Conservation (phyloP, 1,284 basidiomycete genomes). For the Flammula alnicola region DNA sequence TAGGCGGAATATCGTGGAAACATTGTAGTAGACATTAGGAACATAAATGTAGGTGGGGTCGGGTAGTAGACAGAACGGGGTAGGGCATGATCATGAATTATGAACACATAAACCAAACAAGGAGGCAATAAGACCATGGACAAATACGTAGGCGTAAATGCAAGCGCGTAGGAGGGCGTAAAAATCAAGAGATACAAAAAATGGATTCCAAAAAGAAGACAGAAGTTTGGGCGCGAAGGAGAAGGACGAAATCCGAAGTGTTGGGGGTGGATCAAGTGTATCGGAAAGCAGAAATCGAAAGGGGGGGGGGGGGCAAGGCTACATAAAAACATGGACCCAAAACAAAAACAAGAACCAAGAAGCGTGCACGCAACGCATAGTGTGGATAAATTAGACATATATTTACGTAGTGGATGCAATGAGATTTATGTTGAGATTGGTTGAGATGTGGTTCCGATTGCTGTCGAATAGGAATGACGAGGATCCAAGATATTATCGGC, state of each 20-base stretch:
- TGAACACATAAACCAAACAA: too few species aligned
- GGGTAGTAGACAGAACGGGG: too few species aligned
- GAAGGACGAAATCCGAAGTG: neutral
- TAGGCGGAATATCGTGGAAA: too few species aligned
- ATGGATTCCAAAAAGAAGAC: neutral
- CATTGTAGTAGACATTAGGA: too few species aligned
- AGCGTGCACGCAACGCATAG: neutral
- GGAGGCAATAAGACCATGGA: too few species aligned
- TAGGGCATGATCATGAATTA: too few species aligned
- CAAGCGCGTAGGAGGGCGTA: neutral
- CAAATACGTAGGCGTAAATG: slow-evolving; percentile 3
- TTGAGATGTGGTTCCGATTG: neutral
- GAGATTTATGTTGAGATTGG: neutral
- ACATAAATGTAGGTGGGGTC: too few species aligned
- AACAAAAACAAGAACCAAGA: neutral
- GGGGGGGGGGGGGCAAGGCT: neutral
- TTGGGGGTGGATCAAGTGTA: neutral
- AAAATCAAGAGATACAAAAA: neutral
- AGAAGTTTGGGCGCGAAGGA: too few species aligned
- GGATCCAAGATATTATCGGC: slow-evolving; percentile 1
- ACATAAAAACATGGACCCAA: neutral
- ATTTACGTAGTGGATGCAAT: neutral
- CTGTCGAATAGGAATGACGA: neutral
- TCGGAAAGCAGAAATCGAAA: slow-evolving; percentile 1
- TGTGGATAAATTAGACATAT: slow-evolving; percentile 6